phyloP scores from a whole-genome alignment of 768 basidiomycete species.

The Tephrocybe sp. region DNA sequence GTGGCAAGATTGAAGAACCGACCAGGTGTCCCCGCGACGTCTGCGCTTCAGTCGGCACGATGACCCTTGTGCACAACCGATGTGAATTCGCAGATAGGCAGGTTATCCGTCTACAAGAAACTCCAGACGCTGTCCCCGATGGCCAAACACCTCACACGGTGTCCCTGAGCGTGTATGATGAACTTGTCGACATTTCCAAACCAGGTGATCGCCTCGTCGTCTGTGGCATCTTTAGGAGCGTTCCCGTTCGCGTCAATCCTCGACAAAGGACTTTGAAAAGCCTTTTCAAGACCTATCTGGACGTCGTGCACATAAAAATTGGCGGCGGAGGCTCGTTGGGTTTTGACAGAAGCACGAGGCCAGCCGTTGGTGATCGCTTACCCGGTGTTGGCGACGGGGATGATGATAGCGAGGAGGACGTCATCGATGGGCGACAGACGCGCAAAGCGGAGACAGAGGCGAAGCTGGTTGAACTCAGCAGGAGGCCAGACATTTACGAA shows the following conservation, averaged over 20 bases:
- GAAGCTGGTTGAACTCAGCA: slow-evolving; percentile 69
- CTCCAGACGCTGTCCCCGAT: slow-evolving; percentile 95
- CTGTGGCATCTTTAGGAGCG: slow-evolving; percentile 92
- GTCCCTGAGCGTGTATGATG: slow-evolving; percentile 95
- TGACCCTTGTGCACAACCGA: slow-evolving; percentile 95
- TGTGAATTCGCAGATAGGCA: slow-evolving; percentile 96
- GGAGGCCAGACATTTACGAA: slow-evolving; percentile 81
- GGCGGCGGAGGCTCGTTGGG: slow-evolving; percentile 71
- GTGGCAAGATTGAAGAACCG: slow-evolving; percentile 97
- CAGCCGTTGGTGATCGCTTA: slow-evolving; percentile 62
- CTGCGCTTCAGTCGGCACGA: slow-evolving; percentile 83
- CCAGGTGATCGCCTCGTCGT: slow-evolving; percentile 92
- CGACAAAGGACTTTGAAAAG: slow-evolving; percentile 89
- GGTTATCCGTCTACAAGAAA: slow-evolving; percentile 94
- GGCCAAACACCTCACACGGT: slow-evolving; percentile 99
- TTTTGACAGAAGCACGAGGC: slow-evolving; percentile 76
- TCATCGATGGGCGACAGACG: slow-evolving; percentile 38
- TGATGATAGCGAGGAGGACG: slow-evolving; percentile 59
- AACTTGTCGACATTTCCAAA: slow-evolving; percentile 94
- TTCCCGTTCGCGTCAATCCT: slow-evolving; percentile 94
- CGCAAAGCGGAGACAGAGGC: slow-evolving; percentile 75
- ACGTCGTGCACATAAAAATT: slow-evolving; percentile 88
- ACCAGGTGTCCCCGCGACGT: slow-evolving; percentile 89
- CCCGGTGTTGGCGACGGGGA: slow-evolving; percentile 71
- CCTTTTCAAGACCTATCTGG: slow-evolving; percentile 96